Evolutionary conservation across 495 filamentous ascomycete species (phyloP).

Genomic region (Tirmania nivea): DNA sequence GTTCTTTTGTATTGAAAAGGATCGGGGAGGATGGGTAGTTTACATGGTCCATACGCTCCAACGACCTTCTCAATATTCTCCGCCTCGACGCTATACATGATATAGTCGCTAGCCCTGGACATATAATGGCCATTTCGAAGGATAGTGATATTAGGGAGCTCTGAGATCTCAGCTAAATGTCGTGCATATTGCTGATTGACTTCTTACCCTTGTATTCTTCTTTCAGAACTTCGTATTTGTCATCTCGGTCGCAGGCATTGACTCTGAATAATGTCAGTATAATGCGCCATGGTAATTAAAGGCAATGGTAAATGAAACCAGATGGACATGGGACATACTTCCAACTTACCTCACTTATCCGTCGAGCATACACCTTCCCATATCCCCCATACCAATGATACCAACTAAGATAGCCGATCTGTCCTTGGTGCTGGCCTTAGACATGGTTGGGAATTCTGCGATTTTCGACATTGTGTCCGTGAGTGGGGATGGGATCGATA

Average conservation of each 20-base stretch:
- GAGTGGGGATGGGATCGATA: too few relatives aligned
- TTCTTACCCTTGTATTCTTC: constrained; percentile 52
- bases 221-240: constrained; percentile 54
- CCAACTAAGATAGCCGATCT: constrained; percentile 31
- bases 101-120: constrained; percentile 83
- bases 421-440: too few relatives aligned
- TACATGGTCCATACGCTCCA: constrained; percentile 75
- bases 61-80: constrained; percentile 71
- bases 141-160: constrained; percentile 40
- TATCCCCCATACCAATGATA: constrained; percentile 97
- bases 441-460: too few relatives aligned
- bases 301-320: constrained; percentile 7
- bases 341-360: constrained; percentile 78
- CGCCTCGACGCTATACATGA: constrained; percentile 94
- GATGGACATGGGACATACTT: constrained; percentile 51
- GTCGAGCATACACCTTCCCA: constrained; percentile 96
- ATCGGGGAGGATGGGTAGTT: constrained; percentile 19
- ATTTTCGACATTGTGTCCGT: too few relatives aligned
- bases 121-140: constrained; percentile 84
- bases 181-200: constrained; percentile 7
- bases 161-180: not conserved
- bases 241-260: constrained; percentile 77
- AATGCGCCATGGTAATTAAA: not conserved
- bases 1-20: constrained; percentile 5
- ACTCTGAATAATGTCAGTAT: constrained; percentile 35